Base-by-base conservation (phyloP, 2,329 filamentous ascomycete genomes). In the Penicillium sp. region DNA sequence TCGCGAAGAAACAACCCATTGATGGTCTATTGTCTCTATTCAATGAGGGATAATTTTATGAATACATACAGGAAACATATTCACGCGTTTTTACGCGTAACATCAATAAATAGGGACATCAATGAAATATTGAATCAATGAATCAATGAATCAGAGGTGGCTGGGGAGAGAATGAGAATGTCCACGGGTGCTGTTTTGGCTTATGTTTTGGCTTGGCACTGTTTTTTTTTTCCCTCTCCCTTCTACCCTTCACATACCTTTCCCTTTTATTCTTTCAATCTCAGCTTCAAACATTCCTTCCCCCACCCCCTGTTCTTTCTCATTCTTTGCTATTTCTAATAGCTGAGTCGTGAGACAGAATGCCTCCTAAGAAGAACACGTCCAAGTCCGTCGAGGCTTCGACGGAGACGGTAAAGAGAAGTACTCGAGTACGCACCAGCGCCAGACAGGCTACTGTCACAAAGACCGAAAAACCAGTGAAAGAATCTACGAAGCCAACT, bases 291-390 rank as follows among this genome's bases (percentile, higher is more conserved):
- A 41, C 48, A 27, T 54, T 55, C 41, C 39, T 49, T 32, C 37
- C 39, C 25, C 47, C 29, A 29, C 29, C 41, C 38, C 50, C 39
- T 50, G 32, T 41, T 34, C 23, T 46, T 48, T 38, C 48, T 47
- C 42, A 59, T 41, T 52, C 32, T n/a, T 48, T 44, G 35, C 44
- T 53, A 34, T 41, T 46, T 52, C 38, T 35, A 34, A 34, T 50
- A 50, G 38, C 38, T n/a, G 50, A 60, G 57, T 56, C 51, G 25
- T 39, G 37, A 29, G 52, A 7, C 37, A 54, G 46, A 46, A 63
- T 72, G 70, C 67, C 68, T 58, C 67, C 68, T 7, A 72, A 68
- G 52, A 71, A 67, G 54, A 58, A 58, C 46, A 47, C 55, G 8
- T 40, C 67, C 8, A 69, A 58, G 55, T 37, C 59, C 39, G 54